Conservation (phyloP, 2,329 filamentous ascomycete genomes). For the Sporothrix brasiliensis region DNA sequence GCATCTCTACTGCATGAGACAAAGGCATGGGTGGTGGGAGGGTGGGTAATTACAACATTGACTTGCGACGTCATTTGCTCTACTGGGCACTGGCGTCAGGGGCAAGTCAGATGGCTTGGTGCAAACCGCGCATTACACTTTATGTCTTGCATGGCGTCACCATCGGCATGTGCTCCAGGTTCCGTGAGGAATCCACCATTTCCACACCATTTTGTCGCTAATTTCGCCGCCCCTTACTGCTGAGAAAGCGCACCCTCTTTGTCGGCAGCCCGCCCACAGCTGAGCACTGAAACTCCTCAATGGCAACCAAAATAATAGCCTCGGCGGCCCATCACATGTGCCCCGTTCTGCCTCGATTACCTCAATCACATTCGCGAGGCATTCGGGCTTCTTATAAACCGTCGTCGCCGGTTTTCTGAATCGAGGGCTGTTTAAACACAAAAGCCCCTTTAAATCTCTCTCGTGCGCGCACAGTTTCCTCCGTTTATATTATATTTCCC, state of each 20-base stretch:
- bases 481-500: background rate
- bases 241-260: slow-evolving; percentile 16
- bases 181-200: background rate
- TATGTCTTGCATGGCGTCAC: slow-evolving; percentile 5
- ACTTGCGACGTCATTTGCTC: background rate
- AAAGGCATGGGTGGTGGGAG: background rate
- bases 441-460: background rate
- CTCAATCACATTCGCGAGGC: background rate
- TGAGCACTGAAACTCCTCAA: background rate
- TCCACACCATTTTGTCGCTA: background rate
- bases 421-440: background rate
- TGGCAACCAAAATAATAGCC: slow-evolving; percentile 9
- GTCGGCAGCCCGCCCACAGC: slow-evolving; percentile 4
- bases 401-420: background rate
- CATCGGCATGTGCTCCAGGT: slow-evolving; percentile 12
- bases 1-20: background rate
- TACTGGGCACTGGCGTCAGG: too few relatives aligned
- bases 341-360: slow-evolving; percentile 16
- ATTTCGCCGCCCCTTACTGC: slow-evolving; percentile 10
- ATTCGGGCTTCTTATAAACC: slow-evolving; percentile 9
- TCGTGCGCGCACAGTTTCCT: too few relatives aligned
- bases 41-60: background rate
- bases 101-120: slow-evolving; percentile 6
- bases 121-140: too few relatives aligned
- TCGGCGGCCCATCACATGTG: slow-evolving; percentile 26